Evolutionary conservation across 75 land plant genomes (phyloP).

Genomic region (Selaginella moellendorffii): DNA sequence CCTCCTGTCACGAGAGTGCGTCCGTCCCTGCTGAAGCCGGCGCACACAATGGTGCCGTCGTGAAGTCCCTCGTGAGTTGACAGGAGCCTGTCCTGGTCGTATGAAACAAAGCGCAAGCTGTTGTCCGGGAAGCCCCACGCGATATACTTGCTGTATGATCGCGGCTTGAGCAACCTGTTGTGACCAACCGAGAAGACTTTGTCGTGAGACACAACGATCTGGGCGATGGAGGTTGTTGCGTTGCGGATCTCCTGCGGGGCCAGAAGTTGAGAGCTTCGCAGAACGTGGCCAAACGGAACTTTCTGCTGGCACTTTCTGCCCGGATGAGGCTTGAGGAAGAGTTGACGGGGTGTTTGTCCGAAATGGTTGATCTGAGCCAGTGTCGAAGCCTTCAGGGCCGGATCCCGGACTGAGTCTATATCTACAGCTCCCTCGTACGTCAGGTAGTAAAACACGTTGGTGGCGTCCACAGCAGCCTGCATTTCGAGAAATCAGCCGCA

Average conservation of each 20-base stretch:
- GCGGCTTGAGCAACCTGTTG: slow-evolving; percentile 75
- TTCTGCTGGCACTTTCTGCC: slow-evolving; percentile 65
- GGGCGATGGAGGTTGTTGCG: slow-evolving; percentile 46
- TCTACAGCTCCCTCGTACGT: slow-evolving; percentile 98
- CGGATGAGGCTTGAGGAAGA: slow-evolving; percentile 83
- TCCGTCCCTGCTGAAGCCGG: slow-evolving; percentile 48
- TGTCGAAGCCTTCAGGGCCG: slow-evolving; percentile 95
- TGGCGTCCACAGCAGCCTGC: slow-evolving; percentile 97
- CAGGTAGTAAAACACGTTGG: slow-evolving; percentile 92
- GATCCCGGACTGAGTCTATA: slow-evolving; percentile 82
- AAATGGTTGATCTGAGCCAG: slow-evolving; percentile 98
- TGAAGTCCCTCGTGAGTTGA: slow-evolving; percentile 97
- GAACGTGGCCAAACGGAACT: slow-evolving; percentile 34
- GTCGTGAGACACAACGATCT: slow-evolving; percentile 60
- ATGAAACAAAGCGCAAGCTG: slow-evolving; percentile 68
- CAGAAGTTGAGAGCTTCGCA: slow-evolving; percentile 35
- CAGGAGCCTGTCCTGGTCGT: slow-evolving; percentile 90
- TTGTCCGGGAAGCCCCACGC: slow-evolving; percentile 94
- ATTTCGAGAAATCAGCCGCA: slow-evolving; percentile 1
- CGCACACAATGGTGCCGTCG: slow-evolving; percentile 81
- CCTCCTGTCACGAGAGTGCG: slow-evolving; percentile 32
- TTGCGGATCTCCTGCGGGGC: slow-evolving; percentile 50
- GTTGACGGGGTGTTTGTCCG: slow-evolving; percentile 97
- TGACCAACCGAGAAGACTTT: slow-evolving; percentile 55
- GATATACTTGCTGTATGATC: slow-evolving; percentile 60